These are phyloP conservation scores for Cladosporium sp. DNA, from an alignment of 2,329 filamentous ascomycete genomes.

Conservation along the genomic window DNA sequence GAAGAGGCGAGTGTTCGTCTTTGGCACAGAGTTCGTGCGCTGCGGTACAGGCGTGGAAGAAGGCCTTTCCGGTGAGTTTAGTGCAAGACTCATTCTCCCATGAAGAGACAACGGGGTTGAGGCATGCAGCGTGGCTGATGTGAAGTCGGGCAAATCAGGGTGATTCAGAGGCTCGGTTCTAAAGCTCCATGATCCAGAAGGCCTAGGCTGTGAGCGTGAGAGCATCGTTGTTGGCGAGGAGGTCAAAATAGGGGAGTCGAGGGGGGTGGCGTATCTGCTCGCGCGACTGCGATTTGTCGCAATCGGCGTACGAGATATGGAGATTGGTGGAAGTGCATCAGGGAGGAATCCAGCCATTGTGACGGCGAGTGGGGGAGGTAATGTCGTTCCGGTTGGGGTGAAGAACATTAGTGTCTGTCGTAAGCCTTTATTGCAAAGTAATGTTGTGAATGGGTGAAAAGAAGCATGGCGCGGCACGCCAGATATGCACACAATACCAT, in stretches of 20 bases:
- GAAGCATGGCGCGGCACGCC: no score
- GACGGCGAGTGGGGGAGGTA: neutral
- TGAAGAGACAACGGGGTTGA: no score
- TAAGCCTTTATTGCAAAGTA: no score
- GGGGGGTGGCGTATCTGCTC: neutral
- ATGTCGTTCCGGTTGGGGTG: neutral
- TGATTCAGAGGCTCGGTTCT: no score
- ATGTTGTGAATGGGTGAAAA: no score
- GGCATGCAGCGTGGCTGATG: no score
- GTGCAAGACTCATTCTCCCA: no score
- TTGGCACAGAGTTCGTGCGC: neutral
- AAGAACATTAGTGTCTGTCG: no score
- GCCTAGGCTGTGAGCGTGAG: neutral
- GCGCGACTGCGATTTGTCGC: neutral
- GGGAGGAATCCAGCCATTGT: slow-evolving; percentile 9
- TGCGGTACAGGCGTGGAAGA: neutral
- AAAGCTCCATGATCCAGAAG: neutral
- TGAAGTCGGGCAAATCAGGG: no score
- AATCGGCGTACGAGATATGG: neutral
- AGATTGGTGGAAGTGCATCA: neutral
- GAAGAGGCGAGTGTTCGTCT: neutral
- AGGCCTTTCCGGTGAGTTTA: no score
- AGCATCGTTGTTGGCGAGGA: neutral
- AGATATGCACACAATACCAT: no score
- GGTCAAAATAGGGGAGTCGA: neutral